A percentile compares a stretch with the other conserved stretches of the same genome.
Conservation (phyloP, 148 eudicot species). For the Camellia granthamiana region DNA sequence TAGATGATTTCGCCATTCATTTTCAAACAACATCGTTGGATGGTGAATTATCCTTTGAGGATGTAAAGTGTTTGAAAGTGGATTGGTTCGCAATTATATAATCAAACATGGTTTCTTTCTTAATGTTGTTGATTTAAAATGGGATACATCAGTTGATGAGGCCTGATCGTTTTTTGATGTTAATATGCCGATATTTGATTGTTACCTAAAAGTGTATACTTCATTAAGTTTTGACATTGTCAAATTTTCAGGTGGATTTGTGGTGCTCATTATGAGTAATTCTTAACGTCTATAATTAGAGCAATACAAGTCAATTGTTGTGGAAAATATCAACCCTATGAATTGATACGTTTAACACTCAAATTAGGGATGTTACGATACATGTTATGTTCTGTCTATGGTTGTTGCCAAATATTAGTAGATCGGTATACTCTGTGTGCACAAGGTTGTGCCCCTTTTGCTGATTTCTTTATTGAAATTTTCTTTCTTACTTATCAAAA, state of each 20-base stretch:
- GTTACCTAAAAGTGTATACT: not conserved
- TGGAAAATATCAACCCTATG: not conserved
- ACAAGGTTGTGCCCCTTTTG: too few relatives aligned
- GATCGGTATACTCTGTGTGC: too few relatives aligned
- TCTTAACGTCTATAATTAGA: not conserved
- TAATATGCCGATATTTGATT: too few relatives aligned
- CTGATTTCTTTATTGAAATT: too few relatives aligned
- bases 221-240: slow-evolving; percentile 21
- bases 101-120: too few relatives aligned
- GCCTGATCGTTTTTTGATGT: not conserved
- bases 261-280: not conserved
- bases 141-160: too few relatives aligned
- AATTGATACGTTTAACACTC: not conserved
- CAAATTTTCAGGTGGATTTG: not conserved
- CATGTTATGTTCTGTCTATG: too few relatives aligned
- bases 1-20: not conserved
- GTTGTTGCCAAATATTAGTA: too few relatives aligned
- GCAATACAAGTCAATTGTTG: not conserved
- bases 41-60: not conserved
- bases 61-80: not conserved
- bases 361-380: not conserved
- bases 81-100: not conserved
- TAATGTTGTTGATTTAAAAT: too few relatives aligned
- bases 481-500: too few relatives aligned
- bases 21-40: not conserved